These are phyloP conservation scores for Fusarium sp. DNA, from an alignment of 2,329 filamentous ascomycete genomes.

Conservation along the genomic window DNA sequence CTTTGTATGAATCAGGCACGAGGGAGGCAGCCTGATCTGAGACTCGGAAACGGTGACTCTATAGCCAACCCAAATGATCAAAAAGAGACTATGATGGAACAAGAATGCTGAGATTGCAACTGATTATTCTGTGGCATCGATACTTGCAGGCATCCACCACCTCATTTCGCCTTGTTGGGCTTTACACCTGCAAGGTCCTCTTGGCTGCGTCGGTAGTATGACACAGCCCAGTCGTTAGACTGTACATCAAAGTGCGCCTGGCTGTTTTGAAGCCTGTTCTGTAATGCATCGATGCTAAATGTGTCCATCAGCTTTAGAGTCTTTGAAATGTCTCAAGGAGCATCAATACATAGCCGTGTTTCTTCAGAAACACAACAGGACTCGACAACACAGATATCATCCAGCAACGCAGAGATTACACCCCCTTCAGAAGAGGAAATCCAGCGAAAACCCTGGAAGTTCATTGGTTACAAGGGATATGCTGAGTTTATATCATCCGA, in stretches of 20 bases:
- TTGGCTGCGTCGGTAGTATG: neutral
- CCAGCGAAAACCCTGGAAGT: slow-evolving; percentile 46
- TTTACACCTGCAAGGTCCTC: neutral
- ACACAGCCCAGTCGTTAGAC: neutral
- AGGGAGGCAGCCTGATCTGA: too few relatives aligned
- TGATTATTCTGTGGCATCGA: too few relatives aligned
- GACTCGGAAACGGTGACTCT: too few relatives aligned
- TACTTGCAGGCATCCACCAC: too few relatives aligned
- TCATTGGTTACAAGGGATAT: slow-evolving; percentile 46
- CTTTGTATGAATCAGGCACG: too few relatives aligned
- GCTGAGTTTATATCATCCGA: slow-evolving; percentile 47
- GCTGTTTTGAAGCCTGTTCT: neutral
- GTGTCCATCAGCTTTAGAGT: too few relatives aligned
- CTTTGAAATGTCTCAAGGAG: neutral
- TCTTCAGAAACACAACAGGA: neutral
- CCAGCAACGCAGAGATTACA: too few relatives aligned
- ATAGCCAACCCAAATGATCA: too few relatives aligned
- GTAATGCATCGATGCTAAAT: neutral
- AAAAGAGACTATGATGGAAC: too few relatives aligned
- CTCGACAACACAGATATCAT: too few relatives aligned
- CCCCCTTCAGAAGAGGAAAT: neutral
- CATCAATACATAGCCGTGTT: neutral
- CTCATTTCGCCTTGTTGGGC: neutral
- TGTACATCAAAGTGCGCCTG: too few relatives aligned
- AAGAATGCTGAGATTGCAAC: too few relatives aligned